A percentile compares a stretch with the other conserved stretches of the same genome.
Conservation (phyloP, 495 filamentous ascomycete species). For the Aspergillus avenaceus region DNA sequence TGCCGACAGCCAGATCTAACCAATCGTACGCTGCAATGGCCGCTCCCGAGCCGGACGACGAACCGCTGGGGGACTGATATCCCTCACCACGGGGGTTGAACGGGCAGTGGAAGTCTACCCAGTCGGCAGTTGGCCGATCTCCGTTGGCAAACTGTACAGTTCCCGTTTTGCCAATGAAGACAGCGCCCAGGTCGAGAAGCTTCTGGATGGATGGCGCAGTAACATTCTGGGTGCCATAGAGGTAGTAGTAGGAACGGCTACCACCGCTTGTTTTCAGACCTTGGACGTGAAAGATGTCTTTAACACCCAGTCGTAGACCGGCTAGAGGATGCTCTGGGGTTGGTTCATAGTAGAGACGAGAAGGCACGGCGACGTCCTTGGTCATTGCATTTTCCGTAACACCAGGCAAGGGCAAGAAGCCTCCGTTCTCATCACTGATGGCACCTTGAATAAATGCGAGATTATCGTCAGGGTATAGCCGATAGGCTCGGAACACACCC, state of each 20-base stretch:
- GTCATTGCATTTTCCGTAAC: slow-evolving; percentile 20
- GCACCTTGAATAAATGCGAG: slow-evolving; percentile 32
- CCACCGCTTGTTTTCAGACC: slow-evolving; percentile 39
- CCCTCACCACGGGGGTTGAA: slow-evolving; percentile 44
- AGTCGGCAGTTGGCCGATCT: slow-evolving; percentile 31
- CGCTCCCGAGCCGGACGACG: slow-evolving; percentile 35
- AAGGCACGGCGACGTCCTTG: slow-evolving; percentile 36
- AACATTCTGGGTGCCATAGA: slow-evolving; percentile 27
- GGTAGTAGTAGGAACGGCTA: slow-evolving; percentile 35
- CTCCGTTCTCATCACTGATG: slow-evolving; percentile 31
- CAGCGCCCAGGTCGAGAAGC: slow-evolving; percentile 40
- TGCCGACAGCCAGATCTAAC: slow-evolving; percentile 44
- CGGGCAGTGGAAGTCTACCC: slow-evolving; percentile 40
- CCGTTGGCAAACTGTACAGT: slow-evolving; percentile 44
- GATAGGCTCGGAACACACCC: slow-evolving; percentile 33
- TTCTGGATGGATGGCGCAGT: slow-evolving; percentile 32
- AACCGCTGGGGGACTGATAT: slow-evolving; percentile 36
- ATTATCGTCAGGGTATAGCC: slow-evolving; percentile 38
- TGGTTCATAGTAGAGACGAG: slow-evolving; percentile 34
- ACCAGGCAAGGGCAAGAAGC: slow-evolving; percentile 33
- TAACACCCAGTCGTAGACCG: slow-evolving; percentile 38
- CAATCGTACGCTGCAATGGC: slow-evolving; percentile 36
- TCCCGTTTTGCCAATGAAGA: slow-evolving; percentile 46
- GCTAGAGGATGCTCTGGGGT: slow-evolving; percentile 31
- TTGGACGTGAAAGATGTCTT: slow-evolving; percentile 42